These are phyloP conservation scores for Lojkania enalia DNA, from an alignment of 2,329 filamentous ascomycete species.

Conservation along the genomic window DNA sequence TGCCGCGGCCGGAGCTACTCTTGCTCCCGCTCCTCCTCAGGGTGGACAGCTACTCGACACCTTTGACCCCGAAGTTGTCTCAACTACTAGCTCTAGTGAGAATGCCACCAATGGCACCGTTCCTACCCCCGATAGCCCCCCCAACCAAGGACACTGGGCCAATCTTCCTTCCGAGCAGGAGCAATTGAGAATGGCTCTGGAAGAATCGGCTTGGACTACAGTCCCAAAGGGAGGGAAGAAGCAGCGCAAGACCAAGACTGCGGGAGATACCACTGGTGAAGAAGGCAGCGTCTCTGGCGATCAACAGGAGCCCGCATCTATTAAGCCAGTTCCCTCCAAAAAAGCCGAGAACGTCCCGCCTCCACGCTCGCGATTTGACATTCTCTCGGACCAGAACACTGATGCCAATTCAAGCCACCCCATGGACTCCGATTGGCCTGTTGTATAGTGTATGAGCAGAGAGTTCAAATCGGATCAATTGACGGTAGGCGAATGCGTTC, in stretches of 20 bases:
- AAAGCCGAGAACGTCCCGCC: conserved; percentile 34
- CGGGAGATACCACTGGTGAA: conserved; percentile 46
- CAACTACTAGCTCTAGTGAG: conserved; percentile 46
- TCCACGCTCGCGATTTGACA: conserved; percentile 34
- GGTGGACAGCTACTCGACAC: conserved; percentile 53
- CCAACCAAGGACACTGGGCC: conserved; percentile 47
- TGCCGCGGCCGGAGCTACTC: conserved; percentile 26
- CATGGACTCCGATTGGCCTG: conserved; percentile 47
- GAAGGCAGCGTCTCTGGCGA: conserved; percentile 39
- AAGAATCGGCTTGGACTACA: conserved; percentile 63
- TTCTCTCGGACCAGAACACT: conserved; percentile 32
- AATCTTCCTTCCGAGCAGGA: conserved; percentile 63
- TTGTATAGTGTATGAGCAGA: conserved; percentile 43
- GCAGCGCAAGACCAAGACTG: conserved; percentile 56
- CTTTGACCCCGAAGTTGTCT: conserved; percentile 48
- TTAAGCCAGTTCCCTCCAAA: conserved; percentile 26
- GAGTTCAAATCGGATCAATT: neutral
- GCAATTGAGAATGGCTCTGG: conserved; percentile 57
- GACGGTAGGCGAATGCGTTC: neutral
- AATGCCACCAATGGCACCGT: conserved; percentile 45
- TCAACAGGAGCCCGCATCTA: conserved; percentile 21
- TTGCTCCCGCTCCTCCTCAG: conserved; percentile 15
- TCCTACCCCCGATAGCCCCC: conserved; percentile 43
- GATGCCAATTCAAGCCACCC: conserved; percentile 29
- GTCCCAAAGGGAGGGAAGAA: conserved; percentile 60